Evolutionary conservation across 129 eudicot species (phyloP).

Genomic region (Gnaphalium uliginosum): DNA sequence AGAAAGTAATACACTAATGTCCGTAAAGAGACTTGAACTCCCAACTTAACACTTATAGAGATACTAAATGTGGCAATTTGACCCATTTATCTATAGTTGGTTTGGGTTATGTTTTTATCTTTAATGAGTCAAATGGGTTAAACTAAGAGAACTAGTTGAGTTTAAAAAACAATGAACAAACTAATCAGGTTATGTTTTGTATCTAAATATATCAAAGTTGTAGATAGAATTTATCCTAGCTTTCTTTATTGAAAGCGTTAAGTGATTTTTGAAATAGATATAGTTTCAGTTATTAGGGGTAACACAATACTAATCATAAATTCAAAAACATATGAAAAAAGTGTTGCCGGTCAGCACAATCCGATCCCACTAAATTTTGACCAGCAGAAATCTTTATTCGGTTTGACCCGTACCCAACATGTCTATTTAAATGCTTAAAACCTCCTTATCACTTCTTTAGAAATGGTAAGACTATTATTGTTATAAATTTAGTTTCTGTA

Average conservation of each 20-base stretch:
- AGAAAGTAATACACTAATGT: not conserved
- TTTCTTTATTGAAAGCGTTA: no score
- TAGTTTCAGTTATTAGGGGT: no score
- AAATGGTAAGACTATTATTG: not conserved
- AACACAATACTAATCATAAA: no score
- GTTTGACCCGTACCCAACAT: no score
- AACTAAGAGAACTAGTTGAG: not conserved
- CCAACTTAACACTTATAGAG: not conserved
- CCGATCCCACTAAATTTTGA: no score
- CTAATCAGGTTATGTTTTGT: no score
- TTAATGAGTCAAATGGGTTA: not conserved
- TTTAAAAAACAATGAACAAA: not conserved
- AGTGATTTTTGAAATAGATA: no score
- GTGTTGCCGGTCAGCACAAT: no score
- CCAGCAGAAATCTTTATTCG: no score
- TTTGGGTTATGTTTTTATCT: not conserved
- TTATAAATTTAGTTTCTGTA: not conserved
- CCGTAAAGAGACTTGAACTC: not conserved
- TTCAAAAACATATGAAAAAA: no score
- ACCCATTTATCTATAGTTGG: not conserved
- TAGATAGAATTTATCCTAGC: no score
- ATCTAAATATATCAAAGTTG: no score
- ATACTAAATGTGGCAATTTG: not conserved
- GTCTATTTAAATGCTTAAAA: not conserved
- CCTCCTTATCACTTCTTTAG: not conserved